phyloP scores from a whole-genome alignment of 306 rosid genomes.

The Sindora glabra region DNA sequence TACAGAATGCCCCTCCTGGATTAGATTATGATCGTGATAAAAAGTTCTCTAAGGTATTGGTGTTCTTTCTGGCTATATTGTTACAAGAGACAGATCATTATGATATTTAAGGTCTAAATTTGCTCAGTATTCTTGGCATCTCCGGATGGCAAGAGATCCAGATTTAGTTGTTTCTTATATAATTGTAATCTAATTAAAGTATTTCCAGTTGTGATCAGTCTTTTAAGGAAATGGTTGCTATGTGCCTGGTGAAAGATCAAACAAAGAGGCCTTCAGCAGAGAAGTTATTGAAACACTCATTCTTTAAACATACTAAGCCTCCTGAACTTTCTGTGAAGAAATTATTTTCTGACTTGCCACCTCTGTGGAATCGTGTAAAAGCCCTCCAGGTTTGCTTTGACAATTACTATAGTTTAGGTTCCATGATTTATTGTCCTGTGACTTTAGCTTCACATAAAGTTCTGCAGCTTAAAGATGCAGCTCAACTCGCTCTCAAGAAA shows the following conservation, averaged over 20 bases:
- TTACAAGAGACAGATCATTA: background rate
- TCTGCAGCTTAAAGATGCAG: conserved; percentile 86
- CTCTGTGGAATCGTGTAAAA: conserved; percentile 92
- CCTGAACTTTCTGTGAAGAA: conserved; percentile 90
- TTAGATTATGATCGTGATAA: conserved; percentile 98
- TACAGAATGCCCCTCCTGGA: conserved; percentile 99
- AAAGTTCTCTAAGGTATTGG: conserved; percentile 91
- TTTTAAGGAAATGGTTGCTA: conserved; percentile 99
- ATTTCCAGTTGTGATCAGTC: conserved; percentile 99
- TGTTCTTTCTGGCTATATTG: conserved; percentile 58
- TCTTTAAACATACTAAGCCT: conserved; percentile 85
- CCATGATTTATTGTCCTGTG: conserved; percentile 13
- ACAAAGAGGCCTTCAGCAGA: conserved; percentile 92
- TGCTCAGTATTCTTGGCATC: background rate
- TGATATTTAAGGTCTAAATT: background rate
- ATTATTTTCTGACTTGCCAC: conserved; percentile 80
- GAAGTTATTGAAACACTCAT: conserved; percentile 81
- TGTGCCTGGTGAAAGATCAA: conserved; percentile 99
- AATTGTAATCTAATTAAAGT: conserved; percentile 80
- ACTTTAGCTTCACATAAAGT: conserved; percentile 17
- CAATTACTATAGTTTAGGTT: background rate
- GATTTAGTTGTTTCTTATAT: conserved; percentile 15
- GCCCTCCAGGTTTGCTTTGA: conserved; percentile 71
- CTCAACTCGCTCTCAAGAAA: conserved; percentile 86
- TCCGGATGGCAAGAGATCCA: conserved; percentile 1